Evolutionary conservation across 2,329 filamentous ascomycete species (phyloP).

Genomic region (Pseudogymnoascus sp.): DNA sequence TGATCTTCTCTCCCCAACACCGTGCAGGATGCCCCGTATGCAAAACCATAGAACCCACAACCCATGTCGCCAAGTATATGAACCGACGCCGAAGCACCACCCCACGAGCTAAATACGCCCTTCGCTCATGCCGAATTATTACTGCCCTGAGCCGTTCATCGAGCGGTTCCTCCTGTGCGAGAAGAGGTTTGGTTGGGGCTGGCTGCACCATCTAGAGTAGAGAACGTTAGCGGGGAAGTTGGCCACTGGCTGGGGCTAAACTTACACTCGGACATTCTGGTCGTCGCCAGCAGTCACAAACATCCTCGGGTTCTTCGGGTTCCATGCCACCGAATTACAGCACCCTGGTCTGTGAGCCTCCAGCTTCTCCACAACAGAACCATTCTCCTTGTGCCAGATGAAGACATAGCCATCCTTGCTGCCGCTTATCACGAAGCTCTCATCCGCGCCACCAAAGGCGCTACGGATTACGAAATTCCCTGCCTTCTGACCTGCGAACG

Average conservation of each 20-base stretch:
- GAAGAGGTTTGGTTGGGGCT: neutral
- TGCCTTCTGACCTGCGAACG: conserved; percentile 67
- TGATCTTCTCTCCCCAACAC: neutral
- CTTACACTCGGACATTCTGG: conserved; percentile 74
- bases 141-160: neutral
- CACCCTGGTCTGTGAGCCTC: conserved; percentile 65
- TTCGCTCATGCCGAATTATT: neutral
- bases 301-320: conserved; percentile 70
- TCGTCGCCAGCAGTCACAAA: conserved; percentile 92
- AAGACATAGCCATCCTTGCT: conserved; percentile 74
- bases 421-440: conserved; percentile 85
- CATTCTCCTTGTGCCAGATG: conserved; percentile 86
- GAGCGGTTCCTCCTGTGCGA: neutral
- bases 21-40: neutral
- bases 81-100: neutral
- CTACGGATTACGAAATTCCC: conserved; percentile 73
- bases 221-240: neutral
- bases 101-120: neutral
- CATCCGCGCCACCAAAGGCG: conserved; percentile 78
- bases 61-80: neutral
- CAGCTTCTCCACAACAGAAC: conserved; percentile 65
- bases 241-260: conserved; percentile 15
- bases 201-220: neutral
- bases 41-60: neutral
- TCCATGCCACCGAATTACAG: conserved; percentile 87